phyloP scores from a whole-genome alignment of 2,329 filamentous ascomycete genomes.

The Chaetomiaceae sp. region DNA sequence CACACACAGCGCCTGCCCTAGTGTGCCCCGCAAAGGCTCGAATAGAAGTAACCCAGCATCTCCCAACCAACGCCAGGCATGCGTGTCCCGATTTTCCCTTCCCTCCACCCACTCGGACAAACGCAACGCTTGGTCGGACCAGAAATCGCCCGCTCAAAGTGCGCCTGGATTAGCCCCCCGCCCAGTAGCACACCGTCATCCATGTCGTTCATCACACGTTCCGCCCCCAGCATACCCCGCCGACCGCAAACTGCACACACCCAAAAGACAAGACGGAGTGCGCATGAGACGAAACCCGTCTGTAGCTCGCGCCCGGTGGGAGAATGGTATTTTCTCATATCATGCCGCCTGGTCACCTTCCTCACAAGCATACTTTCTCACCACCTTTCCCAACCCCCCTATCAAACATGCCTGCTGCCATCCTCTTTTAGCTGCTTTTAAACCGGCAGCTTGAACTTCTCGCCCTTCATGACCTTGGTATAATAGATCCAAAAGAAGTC shows the following conservation, averaged over 20 bases:
- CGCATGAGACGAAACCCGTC: too few species aligned
- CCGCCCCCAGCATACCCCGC: background rate
- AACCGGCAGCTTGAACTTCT: constrained; percentile 81
- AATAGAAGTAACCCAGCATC: constrained; percentile 7
- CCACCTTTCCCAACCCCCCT: too few species aligned
- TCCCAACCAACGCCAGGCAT: constrained; percentile 18
- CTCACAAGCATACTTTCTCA: too few species aligned
- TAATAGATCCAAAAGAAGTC: constrained; percentile 99
- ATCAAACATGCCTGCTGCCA: too few species aligned
- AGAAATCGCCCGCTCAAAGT: too few species aligned
- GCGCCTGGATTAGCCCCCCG: too few species aligned
- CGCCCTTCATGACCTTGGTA: constrained; percentile 85
- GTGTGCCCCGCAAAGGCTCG: background rate
- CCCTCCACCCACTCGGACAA: background rate
- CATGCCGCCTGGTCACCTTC: background rate
- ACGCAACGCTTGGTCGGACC: too few species aligned
- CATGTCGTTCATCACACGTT: constrained; percentile 10
- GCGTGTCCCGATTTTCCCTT: constrained; percentile 8
- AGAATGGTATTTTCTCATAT: background rate
- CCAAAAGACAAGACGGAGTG: too few species aligned
- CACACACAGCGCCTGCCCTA: background rate
- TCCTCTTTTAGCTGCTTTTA: too few species aligned
- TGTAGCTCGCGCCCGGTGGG: too few species aligned
- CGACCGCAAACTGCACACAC: too few species aligned
- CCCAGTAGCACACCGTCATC: background rate